Evolutionary conservation across 2,329 filamentous ascomycete species (phyloP).

Genomic region (Polytolypa hystricis): DNA sequence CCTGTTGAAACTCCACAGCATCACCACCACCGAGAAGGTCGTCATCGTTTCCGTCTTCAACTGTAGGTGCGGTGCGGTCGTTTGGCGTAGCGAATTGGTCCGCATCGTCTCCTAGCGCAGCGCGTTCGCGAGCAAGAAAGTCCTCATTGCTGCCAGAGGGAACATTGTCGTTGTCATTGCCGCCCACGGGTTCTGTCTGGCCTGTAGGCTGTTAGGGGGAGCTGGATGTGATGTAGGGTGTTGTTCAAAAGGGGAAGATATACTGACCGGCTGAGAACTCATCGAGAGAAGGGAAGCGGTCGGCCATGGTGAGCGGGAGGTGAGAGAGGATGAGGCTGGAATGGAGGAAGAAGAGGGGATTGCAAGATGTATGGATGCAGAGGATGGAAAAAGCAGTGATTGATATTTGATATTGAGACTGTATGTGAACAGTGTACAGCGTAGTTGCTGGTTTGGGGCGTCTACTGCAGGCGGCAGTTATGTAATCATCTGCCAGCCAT

Average conservation of each 20-base stretch:
- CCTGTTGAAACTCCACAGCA: conserved; percentile 21
- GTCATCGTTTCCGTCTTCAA: conserved; percentile 55
- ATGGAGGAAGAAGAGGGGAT: too few species aligned
- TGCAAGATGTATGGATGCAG: too few species aligned
- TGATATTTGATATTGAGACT: too few species aligned
- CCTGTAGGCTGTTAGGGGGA: background rate
- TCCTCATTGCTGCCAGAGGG: conserved; percentile 40
- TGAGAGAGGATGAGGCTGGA: conserved; percentile 5
- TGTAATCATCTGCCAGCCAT: too few species aligned
- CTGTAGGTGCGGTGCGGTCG: conserved; percentile 50
- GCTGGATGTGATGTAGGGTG: background rate
- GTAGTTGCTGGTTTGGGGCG: too few species aligned
- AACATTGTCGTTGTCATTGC: conserved; percentile 12
- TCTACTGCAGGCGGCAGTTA: too few species aligned
- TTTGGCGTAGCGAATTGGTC: conserved; percentile 73
- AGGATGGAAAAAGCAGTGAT: conserved; percentile 8
- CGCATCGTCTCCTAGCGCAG: conserved; percentile 82
- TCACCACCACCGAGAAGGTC: conserved; percentile 60
- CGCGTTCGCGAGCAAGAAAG: conserved; percentile 86
- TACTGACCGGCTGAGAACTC: conserved; percentile 56
- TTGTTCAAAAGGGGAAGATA: conserved; percentile 13
- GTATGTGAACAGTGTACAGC: too few species aligned
- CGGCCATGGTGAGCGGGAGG: conserved; percentile 47
- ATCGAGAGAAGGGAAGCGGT: conserved; percentile 68
- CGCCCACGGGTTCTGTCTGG: conserved; percentile 18